phyloP scores from a whole-genome alignment of 352 stramenopile species.

The Pythium scleroteichum region DNA sequence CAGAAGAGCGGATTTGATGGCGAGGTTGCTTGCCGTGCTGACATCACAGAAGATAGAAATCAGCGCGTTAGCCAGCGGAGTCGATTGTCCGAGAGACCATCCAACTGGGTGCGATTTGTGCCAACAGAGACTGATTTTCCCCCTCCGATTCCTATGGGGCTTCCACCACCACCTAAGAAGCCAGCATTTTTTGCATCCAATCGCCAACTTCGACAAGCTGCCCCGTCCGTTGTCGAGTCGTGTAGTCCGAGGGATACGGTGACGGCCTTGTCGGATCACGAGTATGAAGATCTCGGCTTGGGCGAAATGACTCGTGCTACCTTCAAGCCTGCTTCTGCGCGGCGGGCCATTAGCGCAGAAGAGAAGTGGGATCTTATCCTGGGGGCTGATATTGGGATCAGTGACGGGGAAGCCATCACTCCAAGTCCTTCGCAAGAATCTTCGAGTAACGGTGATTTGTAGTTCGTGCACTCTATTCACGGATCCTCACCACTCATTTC shows the following conservation, averaged over 20 bases:
- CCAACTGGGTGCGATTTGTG: neutral
- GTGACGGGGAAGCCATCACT: constrained; percentile 21
- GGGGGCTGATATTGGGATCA: constrained; percentile 34
- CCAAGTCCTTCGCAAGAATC: neutral
- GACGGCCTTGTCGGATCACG: constrained; percentile 9
- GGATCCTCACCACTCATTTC: no score
- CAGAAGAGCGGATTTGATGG: constrained; percentile 70
- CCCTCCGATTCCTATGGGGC: no score
- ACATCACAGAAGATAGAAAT: constrained; percentile 19
- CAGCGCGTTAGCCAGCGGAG: constrained; percentile 9
- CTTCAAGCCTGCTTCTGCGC: constrained; percentile 19
- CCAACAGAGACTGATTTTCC: no score
- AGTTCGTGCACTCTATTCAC: no score
- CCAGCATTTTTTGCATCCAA: constrained; percentile 17
- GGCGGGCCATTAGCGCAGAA: constrained; percentile 36
- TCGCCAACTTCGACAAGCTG: neutral
- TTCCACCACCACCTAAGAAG: constrained; percentile 1
- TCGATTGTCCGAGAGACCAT: constrained; percentile 1
- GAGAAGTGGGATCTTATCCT: constrained; percentile 82
- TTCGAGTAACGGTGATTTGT: no score
- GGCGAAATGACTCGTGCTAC: neutral
- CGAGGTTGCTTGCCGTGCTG: constrained; percentile 59
- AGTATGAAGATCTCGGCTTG: constrained; percentile 3
- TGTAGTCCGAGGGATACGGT: neutral
- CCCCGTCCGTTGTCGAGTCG: neutral